Base-by-base conservation (phyloP, 1,139 yeast genomes). In the Geotrichum histeridarum region DNA sequence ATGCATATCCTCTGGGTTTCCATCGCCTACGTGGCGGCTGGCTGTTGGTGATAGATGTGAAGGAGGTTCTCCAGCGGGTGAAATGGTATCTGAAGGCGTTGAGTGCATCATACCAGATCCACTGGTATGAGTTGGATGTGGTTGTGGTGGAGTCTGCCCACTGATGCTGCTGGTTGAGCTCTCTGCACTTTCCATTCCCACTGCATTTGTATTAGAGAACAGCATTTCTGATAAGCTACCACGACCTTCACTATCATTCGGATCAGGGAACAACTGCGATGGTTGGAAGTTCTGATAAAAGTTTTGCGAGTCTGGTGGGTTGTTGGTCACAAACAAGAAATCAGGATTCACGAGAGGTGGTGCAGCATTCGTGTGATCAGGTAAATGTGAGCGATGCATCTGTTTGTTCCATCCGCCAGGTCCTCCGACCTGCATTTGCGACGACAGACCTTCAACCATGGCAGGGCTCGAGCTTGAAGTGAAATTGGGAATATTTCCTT, bases 281-380 rank as follows among this genome's bases (percentile, higher is more conserved):
- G 75, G 75, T 58, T 70, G 72, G 62, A 71, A 71, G 37, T 67
- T 64, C 43, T 68, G 70, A 42, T 60, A 62, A 53, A 68, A 67
- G 31, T 54, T 53, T 11, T 53, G 51, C 7, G 59, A 59, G 15
- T 62, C 57, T 8, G 71, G 70, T 7, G 70, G 65, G 2, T 70
- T 61, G 46, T 67, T 68, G 18, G 73, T 70, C 33, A 70, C 71
- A 48, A 71, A 62, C 54, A 60, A 64, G 48, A 71, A 62, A 27
- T 70, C 73, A 1, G 72, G 69, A 30, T 52, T 22, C 27, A 22
- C 46, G 12, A 48, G n/a, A 5, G 41, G 27, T n/a, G 42, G 17
- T 7, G 27, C 35, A 11, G 42, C 22, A 22, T 22, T 22, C 27
- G 27, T 22, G 27, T 22, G 27, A 22, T 22, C 27, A 22, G 27